phyloP scores from a whole-genome alignment of 257 asterid species.

The Jasminum sambac region DNA sequence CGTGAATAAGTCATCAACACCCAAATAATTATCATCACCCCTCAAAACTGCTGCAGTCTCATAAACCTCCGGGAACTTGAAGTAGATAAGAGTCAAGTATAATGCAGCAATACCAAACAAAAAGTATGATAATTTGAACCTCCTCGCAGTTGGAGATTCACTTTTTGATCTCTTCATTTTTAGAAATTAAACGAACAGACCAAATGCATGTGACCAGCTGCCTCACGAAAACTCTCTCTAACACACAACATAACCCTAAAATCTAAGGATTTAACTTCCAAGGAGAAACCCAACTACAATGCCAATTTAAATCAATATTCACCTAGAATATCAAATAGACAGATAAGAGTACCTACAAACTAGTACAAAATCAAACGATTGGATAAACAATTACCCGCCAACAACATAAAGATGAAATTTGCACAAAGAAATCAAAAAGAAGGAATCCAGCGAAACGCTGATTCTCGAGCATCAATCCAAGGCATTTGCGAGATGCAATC shows the following conservation, averaged over 20 bases:
- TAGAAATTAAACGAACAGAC: slow-evolving; percentile 10
- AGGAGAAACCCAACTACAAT: slow-evolving; percentile 22
- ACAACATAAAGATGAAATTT: slow-evolving; percentile 19
- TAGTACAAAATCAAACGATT: slow-evolving; percentile 16
- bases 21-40: slow-evolving; percentile 29
- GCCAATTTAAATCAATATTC: slow-evolving; percentile 18
- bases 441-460: slow-evolving; percentile 16
- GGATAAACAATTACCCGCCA: neutral
- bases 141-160: slow-evolving; percentile 62
- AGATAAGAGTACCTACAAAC: slow-evolving; percentile 6
- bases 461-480: slow-evolving; percentile 16
- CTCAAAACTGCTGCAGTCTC: slow-evolving; percentile 55
- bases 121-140: slow-evolving; percentile 63
- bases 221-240: slow-evolving; percentile 21
- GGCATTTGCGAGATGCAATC: slow-evolving; percentile 15
- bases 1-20: slow-evolving; percentile 39
- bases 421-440: slow-evolving; percentile 11
- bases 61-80: slow-evolving; percentile 66
- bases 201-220: slow-evolving; percentile 14
- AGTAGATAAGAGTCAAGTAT: slow-evolving; percentile 63
- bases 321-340: slow-evolving; percentile 15
- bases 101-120: slow-evolving; percentile 65
- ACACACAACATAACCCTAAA: slow-evolving; percentile 11
- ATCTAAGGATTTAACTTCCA: slow-evolving; percentile 12
- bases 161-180: slow-evolving; percentile 64